Conservation (phyloP, 495 filamentous ascomycete genomes). For the Oidiodendron maius region DNA sequence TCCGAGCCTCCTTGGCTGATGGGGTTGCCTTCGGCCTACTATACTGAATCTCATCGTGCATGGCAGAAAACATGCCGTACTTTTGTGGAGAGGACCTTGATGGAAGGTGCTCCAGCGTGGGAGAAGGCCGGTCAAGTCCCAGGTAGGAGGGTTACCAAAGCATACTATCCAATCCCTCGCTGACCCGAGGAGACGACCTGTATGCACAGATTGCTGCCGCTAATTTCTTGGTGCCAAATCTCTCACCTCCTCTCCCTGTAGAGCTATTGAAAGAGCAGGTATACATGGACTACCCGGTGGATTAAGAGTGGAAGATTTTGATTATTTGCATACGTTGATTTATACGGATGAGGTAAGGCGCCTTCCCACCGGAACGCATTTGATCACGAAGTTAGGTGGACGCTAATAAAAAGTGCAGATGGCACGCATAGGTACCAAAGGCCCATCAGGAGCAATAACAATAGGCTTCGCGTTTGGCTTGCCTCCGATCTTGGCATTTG, state of each 20-base stretch:
- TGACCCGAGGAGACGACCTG: constrained; percentile 51
- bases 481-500: constrained; percentile 65
- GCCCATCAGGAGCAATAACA: constrained; percentile 53
- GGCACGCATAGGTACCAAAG: constrained; percentile 56
- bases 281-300: constrained; percentile 59
- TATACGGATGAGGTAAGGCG: constrained; percentile 67
- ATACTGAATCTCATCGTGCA: constrained; percentile 48
- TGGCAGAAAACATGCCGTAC: constrained; percentile 65
- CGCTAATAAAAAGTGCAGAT: too few species aligned
- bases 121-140: constrained; percentile 51
- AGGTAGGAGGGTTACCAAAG: too few species aligned
- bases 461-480: constrained; percentile 68
- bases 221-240: constrained; percentile 58
- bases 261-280: constrained; percentile 58
- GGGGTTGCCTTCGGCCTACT: constrained; percentile 66
- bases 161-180: too few species aligned
- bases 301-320: constrained; percentile 68
- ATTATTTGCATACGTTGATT: constrained; percentile 65
- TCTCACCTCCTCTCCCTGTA: constrained; percentile 62
- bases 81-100: constrained; percentile 55
- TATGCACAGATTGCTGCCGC: constrained; percentile 54
- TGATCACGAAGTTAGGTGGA: too few species aligned
- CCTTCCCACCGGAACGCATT: too few species aligned
- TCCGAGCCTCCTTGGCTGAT: constrained; percentile 67
- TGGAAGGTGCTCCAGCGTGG: constrained; percentile 58